These are phyloP conservation scores for Atractiella rhizophila DNA, from an alignment of 768 basidiomycete species.

Conservation along the genomic window DNA sequence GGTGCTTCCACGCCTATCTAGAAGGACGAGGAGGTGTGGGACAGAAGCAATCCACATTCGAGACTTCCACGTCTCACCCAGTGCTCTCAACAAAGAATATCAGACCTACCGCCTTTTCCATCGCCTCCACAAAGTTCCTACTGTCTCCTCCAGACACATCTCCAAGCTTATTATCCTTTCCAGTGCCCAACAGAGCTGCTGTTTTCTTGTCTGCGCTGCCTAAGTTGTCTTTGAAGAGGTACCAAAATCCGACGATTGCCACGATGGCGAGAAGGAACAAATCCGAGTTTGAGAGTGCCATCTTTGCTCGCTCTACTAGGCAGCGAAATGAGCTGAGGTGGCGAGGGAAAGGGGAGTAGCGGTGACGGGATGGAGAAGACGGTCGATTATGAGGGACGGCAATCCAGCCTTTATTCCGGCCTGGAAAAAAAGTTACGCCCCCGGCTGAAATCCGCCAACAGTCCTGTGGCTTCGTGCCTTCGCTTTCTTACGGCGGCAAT, in stretches of 20 bases:
- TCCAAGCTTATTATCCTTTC: conserved; percentile 21
- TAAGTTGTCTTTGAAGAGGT: conserved; percentile 62
- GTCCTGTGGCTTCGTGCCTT: no score
- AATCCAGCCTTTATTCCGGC: no score
- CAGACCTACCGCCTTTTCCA: conserved; percentile 86
- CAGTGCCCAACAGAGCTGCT: conserved; percentile 25
- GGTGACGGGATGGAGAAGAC: no score
- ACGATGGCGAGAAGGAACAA: conserved; percentile 45
- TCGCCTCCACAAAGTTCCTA: conserved; percentile 79
- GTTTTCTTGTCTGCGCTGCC: conserved; percentile 37
- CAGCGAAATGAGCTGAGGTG: no score
- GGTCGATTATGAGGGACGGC: no score
- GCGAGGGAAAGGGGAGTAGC: no score
- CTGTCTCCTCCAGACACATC: conserved; percentile 44
- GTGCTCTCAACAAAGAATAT: no score
- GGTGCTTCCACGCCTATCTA: background rate
- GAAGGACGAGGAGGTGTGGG: background rate
- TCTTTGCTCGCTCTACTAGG: no score
- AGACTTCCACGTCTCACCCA: no score
- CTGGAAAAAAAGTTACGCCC: no score
- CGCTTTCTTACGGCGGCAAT: no score
- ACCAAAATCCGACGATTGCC: conserved; percentile 45
- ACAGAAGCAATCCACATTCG: conserved; percentile 22
- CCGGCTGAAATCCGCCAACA: no score
- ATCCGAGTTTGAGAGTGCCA: conserved; percentile 30